phyloP scores from a whole-genome alignment of 2,329 filamentous ascomycete species.

The Epichloe typhina region DNA sequence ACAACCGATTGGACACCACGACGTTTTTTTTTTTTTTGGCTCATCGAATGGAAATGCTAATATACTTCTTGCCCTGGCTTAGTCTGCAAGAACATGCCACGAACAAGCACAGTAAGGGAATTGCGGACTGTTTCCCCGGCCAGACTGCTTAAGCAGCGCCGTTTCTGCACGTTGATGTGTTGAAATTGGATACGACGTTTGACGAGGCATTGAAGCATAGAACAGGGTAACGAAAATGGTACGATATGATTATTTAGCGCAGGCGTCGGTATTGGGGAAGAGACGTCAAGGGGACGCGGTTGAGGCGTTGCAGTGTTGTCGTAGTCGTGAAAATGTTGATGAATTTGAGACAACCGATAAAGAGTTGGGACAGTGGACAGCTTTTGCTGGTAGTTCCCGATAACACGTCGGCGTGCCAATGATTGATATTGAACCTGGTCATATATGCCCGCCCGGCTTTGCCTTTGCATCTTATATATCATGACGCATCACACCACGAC shows the following conservation, averaged over 20 bases:
- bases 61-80: not conserved
- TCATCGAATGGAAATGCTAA: not conserved
- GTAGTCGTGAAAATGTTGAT: not conserved
- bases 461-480: too few species aligned
- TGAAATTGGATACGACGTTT: not conserved
- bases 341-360: not conserved
- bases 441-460: too few species aligned
- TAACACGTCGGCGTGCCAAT: not conserved
- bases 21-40: not conserved
- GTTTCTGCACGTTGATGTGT: too few species aligned
- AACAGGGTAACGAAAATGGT: constrained; percentile 2
- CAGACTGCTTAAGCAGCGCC: constrained; percentile 13
- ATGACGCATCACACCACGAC: too few species aligned
- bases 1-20: not conserved
- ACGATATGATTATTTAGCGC: constrained; percentile 3
- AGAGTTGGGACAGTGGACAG: not conserved
- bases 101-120: constrained; percentile 65
- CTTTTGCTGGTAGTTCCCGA: not conserved
- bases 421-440: too few species aligned
- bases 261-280: constrained; percentile 2
- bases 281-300: not conserved
- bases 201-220: not conserved
- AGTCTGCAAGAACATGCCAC: constrained; percentile 57
- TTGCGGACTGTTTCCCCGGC: constrained; percentile 55
- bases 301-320: not conserved